Percentiles rank a stretch among this genome's conserved stretches.
These are phyloP conservation scores for Thinopyrum obtusiflorum DNA, from an alignment of 202 grass and related monocot genomes.

Conservation along the genomic window DNA sequence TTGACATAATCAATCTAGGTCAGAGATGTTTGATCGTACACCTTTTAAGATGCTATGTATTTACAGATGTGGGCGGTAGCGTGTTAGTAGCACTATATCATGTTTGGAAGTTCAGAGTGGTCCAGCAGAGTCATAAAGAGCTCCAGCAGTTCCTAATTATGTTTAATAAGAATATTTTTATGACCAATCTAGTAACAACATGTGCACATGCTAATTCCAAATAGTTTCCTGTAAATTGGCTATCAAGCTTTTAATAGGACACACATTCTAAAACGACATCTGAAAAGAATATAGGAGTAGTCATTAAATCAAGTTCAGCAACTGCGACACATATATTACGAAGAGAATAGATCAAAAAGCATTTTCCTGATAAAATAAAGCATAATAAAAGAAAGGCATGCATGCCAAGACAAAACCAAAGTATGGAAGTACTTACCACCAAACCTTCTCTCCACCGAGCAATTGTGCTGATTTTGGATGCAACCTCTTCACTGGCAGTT, in stretches of 20 bases:
- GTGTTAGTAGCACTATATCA: not conserved
- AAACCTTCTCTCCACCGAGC: conserved; percentile 79
- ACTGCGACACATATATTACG: not conserved
- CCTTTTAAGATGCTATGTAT: not conserved
- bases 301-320: conserved; percentile 6
- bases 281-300: not conserved
- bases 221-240: not conserved
- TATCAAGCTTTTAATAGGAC: not conserved
- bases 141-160: not conserved
- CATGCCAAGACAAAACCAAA: conserved; percentile 8
- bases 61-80: not conserved
- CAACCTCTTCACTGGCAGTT: conserved; percentile 48
- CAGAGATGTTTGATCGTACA: not conserved
- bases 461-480: conserved; percentile 59
- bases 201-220: not conserved
- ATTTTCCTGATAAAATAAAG: conserved; percentile 11
- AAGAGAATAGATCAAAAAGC: conserved; percentile 19
- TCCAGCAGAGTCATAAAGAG: not conserved
- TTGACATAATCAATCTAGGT: not conserved
- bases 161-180: not conserved
- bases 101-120: not conserved
- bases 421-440: conserved; percentile 67
- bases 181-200: not conserved
- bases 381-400: not conserved
- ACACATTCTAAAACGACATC: not conserved